Base-by-base conservation (phyloP, 176 grass and related monocot species). In the Avena atlantica region DNA sequence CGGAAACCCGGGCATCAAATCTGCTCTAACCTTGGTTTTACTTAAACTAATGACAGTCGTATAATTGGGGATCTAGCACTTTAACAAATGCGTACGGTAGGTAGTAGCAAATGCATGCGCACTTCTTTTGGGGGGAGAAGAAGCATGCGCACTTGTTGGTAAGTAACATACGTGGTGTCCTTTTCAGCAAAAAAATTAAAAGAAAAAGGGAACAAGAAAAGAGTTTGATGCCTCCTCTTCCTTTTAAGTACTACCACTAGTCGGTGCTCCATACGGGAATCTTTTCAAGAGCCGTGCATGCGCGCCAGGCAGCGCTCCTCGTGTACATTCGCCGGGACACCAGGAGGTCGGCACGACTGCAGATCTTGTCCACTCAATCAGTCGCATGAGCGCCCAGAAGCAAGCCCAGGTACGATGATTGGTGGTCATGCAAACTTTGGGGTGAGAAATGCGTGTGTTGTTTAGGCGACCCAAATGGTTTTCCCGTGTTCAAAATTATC, bases 1-100 rank as follows among this genome's bases (percentile, higher is more conserved):
- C 71, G 12, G 71, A 24, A 74, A 74, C 12, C 20, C 25, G 21
- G 71, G 45, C 71, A 74, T 74, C 71, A 74, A 50, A 74, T 50
- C 71, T 74, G 5, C 36, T 70, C 67, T 11, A 12, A 3, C 24
- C 2, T 14, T 15, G 13, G 44, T 0, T 25, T 29, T 25, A 7
- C 16, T 57, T 57, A 50, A 24, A 23, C 42, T 5, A 12, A 70
- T 19, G 65, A 29, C 16, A 69, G 40, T 8, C 2, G 66, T 29
- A 37, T 42, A 70, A 6, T 6, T 72, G 42, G 19, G 40, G 40
- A 20, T 71, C 9, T 9, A n/a, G 9, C 9, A n/a, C 8, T 20
- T 19, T 3, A 70, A 5, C 0, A 42, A 20, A 40, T 17, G 8
- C 1, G 25, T n/a, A 59, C 57, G 19, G 19, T 7, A 9, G 9